These are phyloP conservation scores for Castanea crenata DNA, from an alignment of 306 rosid species.

Conservation along the genomic window DNA sequence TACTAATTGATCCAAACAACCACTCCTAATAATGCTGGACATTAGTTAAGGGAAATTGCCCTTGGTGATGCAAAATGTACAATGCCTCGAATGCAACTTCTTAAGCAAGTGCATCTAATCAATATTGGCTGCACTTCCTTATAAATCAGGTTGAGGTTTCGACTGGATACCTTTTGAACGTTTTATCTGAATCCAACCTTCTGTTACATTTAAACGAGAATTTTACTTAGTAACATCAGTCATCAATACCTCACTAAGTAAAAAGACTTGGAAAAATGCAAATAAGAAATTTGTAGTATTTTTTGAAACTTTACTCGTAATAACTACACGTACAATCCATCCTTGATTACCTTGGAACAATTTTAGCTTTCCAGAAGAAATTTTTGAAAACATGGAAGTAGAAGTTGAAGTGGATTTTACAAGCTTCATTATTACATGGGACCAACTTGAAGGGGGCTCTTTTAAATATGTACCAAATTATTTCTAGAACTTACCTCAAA, in stretches of 20 bases:
- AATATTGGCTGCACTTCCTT: no score
- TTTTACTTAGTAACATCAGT: no score
- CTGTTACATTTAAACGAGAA: neutral
- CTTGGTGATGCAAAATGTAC: no score
- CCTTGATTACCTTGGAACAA: neutral
- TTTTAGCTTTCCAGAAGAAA: neutral
- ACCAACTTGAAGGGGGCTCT: neutral
- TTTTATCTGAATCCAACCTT: neutral
- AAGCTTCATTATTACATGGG: neutral
- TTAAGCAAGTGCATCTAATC: no score
- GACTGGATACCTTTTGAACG: neutral
- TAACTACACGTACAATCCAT: neutral
- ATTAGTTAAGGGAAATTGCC: no score
- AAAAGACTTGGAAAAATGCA: no score
- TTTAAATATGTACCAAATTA: neutral
- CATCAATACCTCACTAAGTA: no score
- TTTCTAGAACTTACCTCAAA: neutral
- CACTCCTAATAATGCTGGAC: no score
- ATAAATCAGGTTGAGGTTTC: neutral
- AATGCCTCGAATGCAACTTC: no score
- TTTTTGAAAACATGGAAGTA: neutral
- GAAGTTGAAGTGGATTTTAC: neutral
- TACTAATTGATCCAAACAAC: no score
- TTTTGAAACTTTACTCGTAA: neutral
- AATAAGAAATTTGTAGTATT: no score